Base-by-base conservation (phyloP, 305 asterid genomes). In the Ajuga reptans region DNA sequence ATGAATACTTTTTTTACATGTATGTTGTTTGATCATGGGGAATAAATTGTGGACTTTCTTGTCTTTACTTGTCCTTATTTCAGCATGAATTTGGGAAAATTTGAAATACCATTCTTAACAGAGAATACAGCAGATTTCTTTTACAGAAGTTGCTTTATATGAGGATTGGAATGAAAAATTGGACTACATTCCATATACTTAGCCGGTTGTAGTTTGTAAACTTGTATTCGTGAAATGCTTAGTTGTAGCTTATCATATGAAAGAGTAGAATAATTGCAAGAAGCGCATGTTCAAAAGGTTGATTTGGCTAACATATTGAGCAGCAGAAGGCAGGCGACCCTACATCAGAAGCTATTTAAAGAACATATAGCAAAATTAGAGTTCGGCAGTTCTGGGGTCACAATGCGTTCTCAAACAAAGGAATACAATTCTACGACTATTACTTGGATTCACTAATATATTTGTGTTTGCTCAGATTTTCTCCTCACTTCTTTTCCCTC, bases 151-250 rank as follows among this genome's bases (percentile, higher is more conserved):
- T 21, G 58, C 33, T 54, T 11, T 29, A 36, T 66, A 10, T 24
- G 53, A 15, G 46, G 41, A 45, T 11, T 69, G 68, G 27, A 43
- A 45, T 6, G 55, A 54, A 41, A 41, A 29, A 27, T 16, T 31
- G 9, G 9, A 17, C 41, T 16, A 24, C 8, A 72, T 6, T 11
- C 50, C 59, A 17, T 39, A 39, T 51, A n/a, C 33, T 49, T 55
- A 12, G 17, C 14, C 33, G 33, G 27, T 64, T 64, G 37, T 29
- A 50, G 36, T 41, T 42, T 60, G 41, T 47, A 43, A 41, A 49
- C 21, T 61, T 68, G 27, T 49, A 68, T 59, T 47, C 57, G 14
- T 55, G 47, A 52, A 62, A 47, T 45, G 64, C 39, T 34, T 62
- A 49, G 49, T 63, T 47, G 14, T 47, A 36, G 62, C 33, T 63